Percentiles rank a stretch among this genome's conserved stretches.
Evolutionary conservation across 371 early-diverging fungal species (phyloP).

Genomic region (Dichotomocladium elegans): DNA sequence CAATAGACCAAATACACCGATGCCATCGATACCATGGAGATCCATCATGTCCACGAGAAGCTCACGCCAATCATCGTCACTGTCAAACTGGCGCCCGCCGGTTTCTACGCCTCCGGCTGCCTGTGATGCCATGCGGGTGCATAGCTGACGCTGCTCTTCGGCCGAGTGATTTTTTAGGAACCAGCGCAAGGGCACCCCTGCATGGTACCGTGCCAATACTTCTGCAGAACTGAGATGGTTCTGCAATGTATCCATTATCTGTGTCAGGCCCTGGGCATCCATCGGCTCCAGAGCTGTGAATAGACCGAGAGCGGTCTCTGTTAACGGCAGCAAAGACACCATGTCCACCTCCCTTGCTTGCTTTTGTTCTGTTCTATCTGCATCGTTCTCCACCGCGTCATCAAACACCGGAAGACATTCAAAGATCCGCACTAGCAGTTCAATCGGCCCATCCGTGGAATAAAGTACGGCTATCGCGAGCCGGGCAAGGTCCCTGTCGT

Average conservation of each 20-base stretch:
- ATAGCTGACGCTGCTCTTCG: constrained; percentile 53
- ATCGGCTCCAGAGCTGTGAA: constrained; percentile 47
- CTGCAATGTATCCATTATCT: constrained; percentile 62
- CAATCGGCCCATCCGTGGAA: constrained; percentile 29
- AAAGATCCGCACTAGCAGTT: constrained; percentile 53
- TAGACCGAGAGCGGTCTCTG: constrained; percentile 22
- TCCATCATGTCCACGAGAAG: constrained; percentile 68
- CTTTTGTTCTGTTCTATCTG: background rate
- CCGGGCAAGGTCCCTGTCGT: constrained; percentile 53
- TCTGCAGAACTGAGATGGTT: constrained; percentile 63
- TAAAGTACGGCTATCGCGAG: constrained; percentile 56
- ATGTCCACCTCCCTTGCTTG: constrained; percentile 15
- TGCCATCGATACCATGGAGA: constrained; percentile 29
- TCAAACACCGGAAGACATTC: constrained; percentile 65
- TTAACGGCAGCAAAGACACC: constrained; percentile 19
- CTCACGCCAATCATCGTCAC: constrained; percentile 69
- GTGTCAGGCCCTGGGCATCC: constrained; percentile 44
- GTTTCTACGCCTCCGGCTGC: constrained; percentile 57
- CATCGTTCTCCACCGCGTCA: constrained; percentile 20
- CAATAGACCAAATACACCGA: constrained; percentile 55
- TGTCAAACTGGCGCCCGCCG: constrained; percentile 53
- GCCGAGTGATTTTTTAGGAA: constrained; percentile 47
- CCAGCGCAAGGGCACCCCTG: constrained; percentile 58
- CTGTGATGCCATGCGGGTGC: constrained; percentile 62
- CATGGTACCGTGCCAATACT: constrained; percentile 59